Percentiles rank a stretch among this genome's conserved stretches.
Conservation (phyloP, 805 yeast genomes). For the Myxozyma neotropica region DNA sequence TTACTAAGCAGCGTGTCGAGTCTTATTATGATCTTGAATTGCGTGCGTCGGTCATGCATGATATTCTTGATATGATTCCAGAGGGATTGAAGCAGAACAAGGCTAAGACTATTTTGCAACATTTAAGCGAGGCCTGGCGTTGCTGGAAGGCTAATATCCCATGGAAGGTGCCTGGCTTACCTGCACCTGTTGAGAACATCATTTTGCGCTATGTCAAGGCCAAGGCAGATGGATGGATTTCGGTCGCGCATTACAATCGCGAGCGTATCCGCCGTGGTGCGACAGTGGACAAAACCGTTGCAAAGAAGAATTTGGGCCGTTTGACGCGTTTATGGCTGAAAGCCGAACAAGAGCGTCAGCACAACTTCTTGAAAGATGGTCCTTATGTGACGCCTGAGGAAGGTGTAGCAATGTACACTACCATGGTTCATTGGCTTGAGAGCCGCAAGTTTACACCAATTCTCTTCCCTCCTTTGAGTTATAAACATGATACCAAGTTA, state of each 20-base stretch:
- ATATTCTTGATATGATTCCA: constrained; percentile 95
- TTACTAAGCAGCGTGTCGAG: constrained; percentile 94
- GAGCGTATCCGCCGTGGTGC: constrained; percentile 88
- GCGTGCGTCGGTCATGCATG: constrained; percentile 92
- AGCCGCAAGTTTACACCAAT: constrained; percentile 80
- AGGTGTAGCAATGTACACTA: constrained; percentile 82
- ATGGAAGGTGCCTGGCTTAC: constrained; percentile 96
- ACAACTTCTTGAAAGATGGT: constrained; percentile 75
- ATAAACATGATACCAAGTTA: constrained; percentile 90
- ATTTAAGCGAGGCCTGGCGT: constrained; percentile 97
- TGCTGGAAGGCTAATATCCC: constrained; percentile 99
- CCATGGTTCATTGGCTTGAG: constrained; percentile 91
- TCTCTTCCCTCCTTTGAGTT: constrained; percentile 89
- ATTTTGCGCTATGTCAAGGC: constrained; percentile 90
- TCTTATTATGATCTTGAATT: constrained; percentile 92
- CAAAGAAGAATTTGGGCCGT: constrained; percentile 89
- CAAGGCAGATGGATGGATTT: constrained; percentile 95
- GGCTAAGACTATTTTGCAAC: constrained; percentile 85
- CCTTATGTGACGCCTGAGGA: constrained; percentile 85
- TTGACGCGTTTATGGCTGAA: constrained; percentile 90
- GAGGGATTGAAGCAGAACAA: constrained; percentile 87
- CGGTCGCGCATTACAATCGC: constrained; percentile 89
- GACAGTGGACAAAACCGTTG: constrained; percentile 90
- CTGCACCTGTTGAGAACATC: constrained; percentile 82
- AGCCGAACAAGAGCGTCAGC: constrained; percentile 87